phyloP scores from a whole-genome alignment of 192 early-diverging fungal genomes.

The Phycomyces blakesleeanus region DNA sequence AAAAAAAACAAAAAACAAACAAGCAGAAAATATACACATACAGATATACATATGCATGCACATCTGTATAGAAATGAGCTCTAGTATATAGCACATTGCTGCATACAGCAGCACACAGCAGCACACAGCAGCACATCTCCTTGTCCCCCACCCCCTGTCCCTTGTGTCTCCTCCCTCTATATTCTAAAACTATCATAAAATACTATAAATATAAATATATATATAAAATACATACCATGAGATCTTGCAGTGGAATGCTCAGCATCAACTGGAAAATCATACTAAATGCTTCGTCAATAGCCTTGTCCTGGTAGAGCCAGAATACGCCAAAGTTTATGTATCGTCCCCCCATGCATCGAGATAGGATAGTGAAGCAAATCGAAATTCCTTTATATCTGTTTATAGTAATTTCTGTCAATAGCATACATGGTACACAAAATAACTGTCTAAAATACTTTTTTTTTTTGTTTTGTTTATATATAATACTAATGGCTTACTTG shows the following conservation, averaged over 20 bases:
- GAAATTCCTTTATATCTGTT: conserved; percentile 71
- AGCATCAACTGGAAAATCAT: conserved; percentile 68
- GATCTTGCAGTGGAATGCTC: conserved; percentile 68
- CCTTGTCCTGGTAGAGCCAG: conserved; percentile 79
- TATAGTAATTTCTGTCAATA: not conserved
- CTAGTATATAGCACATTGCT: too few species aligned
- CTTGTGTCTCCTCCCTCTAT: too few species aligned
- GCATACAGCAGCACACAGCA: too few species aligned
- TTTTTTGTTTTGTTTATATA: too few species aligned
- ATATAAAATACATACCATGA: conserved; percentile 50
- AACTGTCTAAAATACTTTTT: not conserved
- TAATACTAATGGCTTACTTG: too few species aligned
- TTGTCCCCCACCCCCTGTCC: too few species aligned
- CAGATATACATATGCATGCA: too few species aligned
- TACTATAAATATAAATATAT: too few species aligned
- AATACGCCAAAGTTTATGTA: conserved; percentile 94
- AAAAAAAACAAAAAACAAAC: not conserved
- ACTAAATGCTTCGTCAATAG: conserved; percentile 62
- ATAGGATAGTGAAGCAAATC: conserved; percentile 70
- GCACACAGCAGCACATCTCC: too few species aligned
- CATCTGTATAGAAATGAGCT: too few species aligned
- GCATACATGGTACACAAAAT: not conserved
- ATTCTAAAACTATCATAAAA: too few species aligned
- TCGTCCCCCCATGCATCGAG: conserved; percentile 65
- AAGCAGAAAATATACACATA: not conserved